phyloP scores from a whole-genome alignment of 768 basidiomycete genomes.

The Trametes punicea region DNA sequence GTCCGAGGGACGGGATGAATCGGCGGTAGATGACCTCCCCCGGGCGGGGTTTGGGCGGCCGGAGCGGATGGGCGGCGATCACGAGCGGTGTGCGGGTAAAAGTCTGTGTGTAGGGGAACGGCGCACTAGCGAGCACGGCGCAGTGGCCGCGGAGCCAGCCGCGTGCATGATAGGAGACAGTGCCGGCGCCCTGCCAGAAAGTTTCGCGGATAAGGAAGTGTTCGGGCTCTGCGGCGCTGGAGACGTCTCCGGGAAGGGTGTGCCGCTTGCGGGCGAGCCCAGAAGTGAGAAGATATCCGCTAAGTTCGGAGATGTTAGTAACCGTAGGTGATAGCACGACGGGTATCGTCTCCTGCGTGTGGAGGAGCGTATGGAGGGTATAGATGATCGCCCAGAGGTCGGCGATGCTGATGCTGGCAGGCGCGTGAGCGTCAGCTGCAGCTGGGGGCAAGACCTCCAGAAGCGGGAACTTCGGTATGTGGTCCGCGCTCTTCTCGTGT shows the following conservation, averaged over 20 bases:
- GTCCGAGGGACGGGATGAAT: constrained; percentile 34
- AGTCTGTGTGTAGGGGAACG: constrained; percentile 37
- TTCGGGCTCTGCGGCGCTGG: constrained; percentile 20
- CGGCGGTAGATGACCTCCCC: constrained; percentile 41
- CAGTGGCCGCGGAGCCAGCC: constrained; percentile 35
- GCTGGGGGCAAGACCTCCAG: constrained; percentile 17
- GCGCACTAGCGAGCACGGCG: constrained; percentile 21
- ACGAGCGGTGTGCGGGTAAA: constrained; percentile 47
- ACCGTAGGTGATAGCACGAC: constrained; percentile 31
- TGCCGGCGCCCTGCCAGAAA: constrained; percentile 53
- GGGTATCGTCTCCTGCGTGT: constrained; percentile 41
- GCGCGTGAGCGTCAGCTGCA: neutral
- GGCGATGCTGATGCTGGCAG: constrained; percentile 22
- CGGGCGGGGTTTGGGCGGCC: constrained; percentile 43
- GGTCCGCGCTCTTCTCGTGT: constrained; percentile 14
- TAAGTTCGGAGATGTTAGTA: constrained; percentile 32
- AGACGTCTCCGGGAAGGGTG: constrained; percentile 8
- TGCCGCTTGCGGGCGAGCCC: constrained; percentile 33
- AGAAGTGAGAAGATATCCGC: constrained; percentile 36
- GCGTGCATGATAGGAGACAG: constrained; percentile 26
- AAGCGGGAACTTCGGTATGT: constrained; percentile 17
- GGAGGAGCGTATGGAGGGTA: constrained; percentile 38
- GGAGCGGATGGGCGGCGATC: constrained; percentile 50
- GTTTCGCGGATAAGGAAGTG: constrained; percentile 40
- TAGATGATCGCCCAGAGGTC: constrained; percentile 43